Evolutionary conservation across 106 monocot genomes (phyloP).

Genomic region (Agapanthus africanus): DNA sequence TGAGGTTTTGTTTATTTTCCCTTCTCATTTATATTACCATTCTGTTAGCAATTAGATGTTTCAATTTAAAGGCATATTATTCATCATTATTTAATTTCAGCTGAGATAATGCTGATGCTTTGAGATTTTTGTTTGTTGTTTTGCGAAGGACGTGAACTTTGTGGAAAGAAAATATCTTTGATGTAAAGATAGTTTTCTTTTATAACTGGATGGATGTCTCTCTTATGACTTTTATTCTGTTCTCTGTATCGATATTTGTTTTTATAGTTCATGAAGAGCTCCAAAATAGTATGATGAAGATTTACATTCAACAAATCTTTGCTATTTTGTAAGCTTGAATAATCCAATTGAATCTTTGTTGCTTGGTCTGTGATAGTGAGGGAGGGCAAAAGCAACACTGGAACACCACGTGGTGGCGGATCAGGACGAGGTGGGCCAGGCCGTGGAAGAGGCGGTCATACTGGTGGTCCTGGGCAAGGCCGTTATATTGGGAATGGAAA

Average conservation of each 20-base stretch:
- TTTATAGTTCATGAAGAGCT: neutral
- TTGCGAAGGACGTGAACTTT: neutral
- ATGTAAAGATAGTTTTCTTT: neutral
- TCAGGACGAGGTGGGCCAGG: conserved; percentile 32
- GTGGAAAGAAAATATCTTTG: neutral
- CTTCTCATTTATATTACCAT: too few relatives aligned
- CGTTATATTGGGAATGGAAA: conserved; percentile 48
- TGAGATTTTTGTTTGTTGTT: too few relatives aligned
- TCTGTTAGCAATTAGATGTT: too few relatives aligned
- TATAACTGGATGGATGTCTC: too few relatives aligned
- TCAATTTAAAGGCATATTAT: too few relatives aligned
- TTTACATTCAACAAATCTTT: neutral
- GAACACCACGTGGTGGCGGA: conserved; percentile 35
- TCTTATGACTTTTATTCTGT: too few relatives aligned
- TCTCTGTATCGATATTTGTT: neutral
- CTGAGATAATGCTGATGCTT: too few relatives aligned
- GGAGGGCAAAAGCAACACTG: conserved; percentile 34
- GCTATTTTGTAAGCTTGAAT: neutral
- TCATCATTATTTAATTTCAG: too few relatives aligned
- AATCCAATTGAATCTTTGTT: neutral
- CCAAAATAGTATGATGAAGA: neutral
- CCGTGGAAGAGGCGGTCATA: conserved; percentile 57
- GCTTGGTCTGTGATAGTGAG: conserved; percentile 26
- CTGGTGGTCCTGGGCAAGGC: conserved; percentile 17
- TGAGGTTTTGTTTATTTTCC: too few relatives aligned